Conservation (phyloP, 75 land plant species). For the Pinus taeda region DNA sequence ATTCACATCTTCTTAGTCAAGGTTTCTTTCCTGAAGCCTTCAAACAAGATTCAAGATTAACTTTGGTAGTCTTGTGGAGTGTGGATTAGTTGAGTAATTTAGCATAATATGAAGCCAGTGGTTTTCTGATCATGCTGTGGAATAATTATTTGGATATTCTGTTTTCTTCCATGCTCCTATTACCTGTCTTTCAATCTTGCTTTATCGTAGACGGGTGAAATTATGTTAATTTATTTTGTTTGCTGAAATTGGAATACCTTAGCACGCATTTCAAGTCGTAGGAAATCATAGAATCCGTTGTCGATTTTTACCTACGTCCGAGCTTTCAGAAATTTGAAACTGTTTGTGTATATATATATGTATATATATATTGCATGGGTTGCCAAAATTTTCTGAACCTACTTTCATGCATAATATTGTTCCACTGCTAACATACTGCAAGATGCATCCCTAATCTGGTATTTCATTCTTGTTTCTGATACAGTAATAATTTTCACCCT, state of each 20-base stretch:
- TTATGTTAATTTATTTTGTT: background rate
- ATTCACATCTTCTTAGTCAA: no score
- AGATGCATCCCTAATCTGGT: background rate
- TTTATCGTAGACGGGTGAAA: background rate
- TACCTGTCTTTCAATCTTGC: background rate
- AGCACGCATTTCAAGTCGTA: background rate
- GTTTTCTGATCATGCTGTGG: background rate
- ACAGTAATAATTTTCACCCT: background rate
- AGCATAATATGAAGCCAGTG: background rate
- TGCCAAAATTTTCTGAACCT: background rate
- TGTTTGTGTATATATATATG: no score
- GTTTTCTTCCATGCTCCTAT: background rate
- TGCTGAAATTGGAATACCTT: background rate
- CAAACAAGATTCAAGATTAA: no score
- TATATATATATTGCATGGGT: background rate
- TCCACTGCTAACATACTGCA: background rate
- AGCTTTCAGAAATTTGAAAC: background rate
- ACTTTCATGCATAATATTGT: background rate
- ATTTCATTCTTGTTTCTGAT: background rate
- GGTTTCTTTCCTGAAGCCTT: no score
- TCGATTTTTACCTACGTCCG: background rate
- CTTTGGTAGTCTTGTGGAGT: no score
- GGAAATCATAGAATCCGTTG: background rate
- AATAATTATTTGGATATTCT: background rate
- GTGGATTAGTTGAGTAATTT: no score